Evolutionary conservation across 768 basidiomycete genomes (phyloP), one percentile per base, ranked within the genome.

Genomic region (Dendrothele bispora): DNA sequence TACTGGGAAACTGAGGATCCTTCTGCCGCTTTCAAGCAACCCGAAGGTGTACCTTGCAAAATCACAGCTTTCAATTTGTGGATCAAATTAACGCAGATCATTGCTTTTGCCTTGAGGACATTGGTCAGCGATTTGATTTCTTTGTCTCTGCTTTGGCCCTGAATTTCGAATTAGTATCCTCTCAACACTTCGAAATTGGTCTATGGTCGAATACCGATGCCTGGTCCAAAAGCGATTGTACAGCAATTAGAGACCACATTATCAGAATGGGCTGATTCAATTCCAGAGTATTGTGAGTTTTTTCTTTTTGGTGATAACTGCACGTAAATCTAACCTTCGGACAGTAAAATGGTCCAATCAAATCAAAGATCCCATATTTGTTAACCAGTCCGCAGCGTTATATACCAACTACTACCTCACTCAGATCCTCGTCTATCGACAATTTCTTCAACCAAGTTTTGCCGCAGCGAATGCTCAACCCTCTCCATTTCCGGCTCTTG

Each of bases 401-500:
- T 75, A 79, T 46, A 68, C 74, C 17, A 68, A 76, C 5, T 91
- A 85, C 60, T 79, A 88, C 63, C 61, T 81, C 34, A 69, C 70
- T 27, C 76, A 80, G 60, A 86, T 90, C 60, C 66, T 87, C 43
- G 74, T 90, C 25, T 82, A 87, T 59, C 79, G 88, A 25, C 82
- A 64, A 78, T 87, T 30, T 77, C 75, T 15, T 32, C 26, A 15
- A 38, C 41, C 12, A 39, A 46, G 32, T 24, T 37, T 4, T 14
- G 30, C 5, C 26, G 28, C 27, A 21, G 15, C 20, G 37, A 14
- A 8, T 30, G 41, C 15, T 56, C 52, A 51, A 57, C 34, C 61
- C 55, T 39, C 65, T 61, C 64, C 67, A 56, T 25, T 62, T 72
- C 75, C 74, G n/a, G 80, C 80, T 32, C 69, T 83, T 32, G 73